Evolutionary conservation across 768 basidiomycete genomes (phyloP).

Genomic region (Lactarius sanguifluus): DNA sequence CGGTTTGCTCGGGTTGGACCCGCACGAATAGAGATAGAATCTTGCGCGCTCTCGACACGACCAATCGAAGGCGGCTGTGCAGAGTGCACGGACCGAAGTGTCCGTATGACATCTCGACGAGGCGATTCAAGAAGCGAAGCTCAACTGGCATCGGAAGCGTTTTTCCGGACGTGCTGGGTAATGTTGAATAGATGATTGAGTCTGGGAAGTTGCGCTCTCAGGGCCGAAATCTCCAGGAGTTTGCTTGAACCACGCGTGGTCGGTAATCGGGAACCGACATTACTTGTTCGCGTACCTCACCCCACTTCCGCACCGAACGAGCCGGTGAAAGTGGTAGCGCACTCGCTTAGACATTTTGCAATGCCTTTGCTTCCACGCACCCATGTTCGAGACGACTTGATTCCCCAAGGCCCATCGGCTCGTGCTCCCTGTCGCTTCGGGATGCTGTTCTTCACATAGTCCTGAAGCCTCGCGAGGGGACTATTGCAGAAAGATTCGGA

Average conservation of each 20-base stretch:
- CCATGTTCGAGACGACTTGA: not conserved
- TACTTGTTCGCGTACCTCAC: not conserved
- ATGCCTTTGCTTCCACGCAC: not conserved
- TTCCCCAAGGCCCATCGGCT: not conserved
- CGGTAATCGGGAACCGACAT: not conserved
- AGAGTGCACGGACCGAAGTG: conserved; percentile 11
- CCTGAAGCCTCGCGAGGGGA: not conserved
- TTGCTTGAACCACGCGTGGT: not conserved
- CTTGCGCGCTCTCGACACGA: conserved; percentile 5
- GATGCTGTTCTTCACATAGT: not conserved
- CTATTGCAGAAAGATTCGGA: not conserved
- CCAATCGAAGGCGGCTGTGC: conserved; percentile 5
- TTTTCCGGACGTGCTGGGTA: not conserved
- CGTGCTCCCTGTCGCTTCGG: not conserved
- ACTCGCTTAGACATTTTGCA: not conserved
- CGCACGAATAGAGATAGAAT: not conserved
- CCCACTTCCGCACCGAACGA: conserved; percentile 17
- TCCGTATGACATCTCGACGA: not conserved
- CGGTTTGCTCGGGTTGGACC: not conserved
- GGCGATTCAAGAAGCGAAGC: not conserved
- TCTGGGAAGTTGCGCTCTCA: not conserved
- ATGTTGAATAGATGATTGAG: not conserved
- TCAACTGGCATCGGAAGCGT: not conserved
- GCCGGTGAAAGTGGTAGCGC: not conserved
- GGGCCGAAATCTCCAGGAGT: not conserved